A percentile compares a stretch with the other conserved stretches of the same genome.
Conservation (phyloP, 1,284 basidiomycete species). For the Sanghuangporus sanghuang region DNA sequence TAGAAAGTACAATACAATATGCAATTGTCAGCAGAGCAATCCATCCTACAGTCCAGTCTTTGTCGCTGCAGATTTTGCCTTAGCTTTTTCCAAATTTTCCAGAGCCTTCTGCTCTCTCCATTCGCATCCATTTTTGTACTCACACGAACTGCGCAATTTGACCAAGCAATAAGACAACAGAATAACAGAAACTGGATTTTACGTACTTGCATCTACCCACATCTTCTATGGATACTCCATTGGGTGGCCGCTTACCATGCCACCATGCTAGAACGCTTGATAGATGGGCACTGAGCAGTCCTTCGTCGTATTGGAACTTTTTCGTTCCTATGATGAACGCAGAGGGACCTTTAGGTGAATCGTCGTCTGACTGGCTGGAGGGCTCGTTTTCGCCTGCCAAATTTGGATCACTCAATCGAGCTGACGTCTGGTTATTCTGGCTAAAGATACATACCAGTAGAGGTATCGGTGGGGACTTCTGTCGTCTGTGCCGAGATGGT, state of each 20-base stretch:
- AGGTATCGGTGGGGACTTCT: not conserved
- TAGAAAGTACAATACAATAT: not conserved
- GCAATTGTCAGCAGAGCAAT: not conserved
- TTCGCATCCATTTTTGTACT: conserved; percentile 76
- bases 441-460: not conserved
- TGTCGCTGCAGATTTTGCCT: not conserved
- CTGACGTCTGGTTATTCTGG: not conserved
- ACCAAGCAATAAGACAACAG: conserved; percentile 8
- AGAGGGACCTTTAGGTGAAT: conserved; percentile 17
- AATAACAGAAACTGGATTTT: conserved; percentile 3
- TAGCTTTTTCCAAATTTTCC: conserved; percentile 28
- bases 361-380: not conserved
- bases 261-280: conserved; percentile 64
- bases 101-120: conserved; percentile 70
- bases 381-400: not conserved
- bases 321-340: conserved; percentile 62
- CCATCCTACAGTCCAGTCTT: not conserved
- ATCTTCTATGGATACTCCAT: conserved; percentile 61
- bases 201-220: conserved; percentile 67
- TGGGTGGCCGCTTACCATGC: conserved; percentile 60
- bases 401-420: not conserved
- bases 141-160: conserved; percentile 55
- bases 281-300: conserved; percentile 54
- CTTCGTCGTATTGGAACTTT: conserved; percentile 53
- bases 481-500: not conserved